A percentile compares a stretch with the other conserved stretches of the same genome.
Conservation (phyloP, 139 green algal genomes). For the Closterium sp. region DNA sequence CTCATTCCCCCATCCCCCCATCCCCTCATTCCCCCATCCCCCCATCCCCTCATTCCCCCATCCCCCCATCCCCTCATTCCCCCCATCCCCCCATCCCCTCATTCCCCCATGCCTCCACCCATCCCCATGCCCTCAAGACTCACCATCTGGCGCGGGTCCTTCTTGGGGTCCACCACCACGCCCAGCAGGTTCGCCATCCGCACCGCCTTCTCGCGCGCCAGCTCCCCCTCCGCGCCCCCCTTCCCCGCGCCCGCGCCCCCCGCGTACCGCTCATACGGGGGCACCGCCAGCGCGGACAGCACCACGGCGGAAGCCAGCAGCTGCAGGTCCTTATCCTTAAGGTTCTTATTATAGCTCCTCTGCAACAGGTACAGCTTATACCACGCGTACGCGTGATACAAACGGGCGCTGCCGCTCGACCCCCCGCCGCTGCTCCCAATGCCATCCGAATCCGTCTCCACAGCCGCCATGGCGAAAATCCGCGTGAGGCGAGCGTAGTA, state of each 20-base stretch:
- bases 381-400: conserved; percentile 95
- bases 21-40: no score
- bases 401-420: conserved; percentile 54
- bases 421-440: neutral
- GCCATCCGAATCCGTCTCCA: neutral
- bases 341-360: conserved; percentile 80
- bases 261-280: conserved; percentile 76
- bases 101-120: neutral
- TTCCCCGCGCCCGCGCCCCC: conserved; percentile 5
- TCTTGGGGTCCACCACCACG: conserved; percentile 68
- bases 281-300: conserved; percentile 84
- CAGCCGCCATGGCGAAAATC: conserved; percentile 83
- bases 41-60: no score
- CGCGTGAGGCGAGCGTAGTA: conserved; percentile 94
- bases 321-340: conserved; percentile 69
- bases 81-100: neutral
- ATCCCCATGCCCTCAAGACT: neutral
- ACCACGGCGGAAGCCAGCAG: conserved; percentile 82
- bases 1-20: no score
- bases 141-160: conserved; percentile 53
- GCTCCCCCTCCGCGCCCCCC: conserved; percentile 37
- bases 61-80: no score
- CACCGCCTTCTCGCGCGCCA: conserved; percentile 81
- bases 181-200: conserved; percentile 93
- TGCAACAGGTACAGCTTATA: conserved; percentile 91